A percentile compares a stretch with the other conserved stretches of the same genome.
These are phyloP conservation scores for Chlorella sp. DNA, from an alignment of 139 green algal species.

Conservation along the genomic window DNA sequence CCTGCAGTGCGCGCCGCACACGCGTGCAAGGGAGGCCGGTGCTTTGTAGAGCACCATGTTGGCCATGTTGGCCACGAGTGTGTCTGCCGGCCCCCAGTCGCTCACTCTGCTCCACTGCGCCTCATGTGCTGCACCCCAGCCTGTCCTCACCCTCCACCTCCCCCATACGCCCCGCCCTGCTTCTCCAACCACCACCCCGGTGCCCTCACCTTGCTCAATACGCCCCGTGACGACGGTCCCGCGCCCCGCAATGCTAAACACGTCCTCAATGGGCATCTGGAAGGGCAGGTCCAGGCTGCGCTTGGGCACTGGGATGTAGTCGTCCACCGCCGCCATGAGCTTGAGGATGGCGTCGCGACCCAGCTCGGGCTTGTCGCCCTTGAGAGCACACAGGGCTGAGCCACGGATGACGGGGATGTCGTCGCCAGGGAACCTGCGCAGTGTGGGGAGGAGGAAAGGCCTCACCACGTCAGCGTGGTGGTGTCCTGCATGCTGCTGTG, in stretches of 20 bases:
- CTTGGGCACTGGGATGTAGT: conserved; percentile 48
- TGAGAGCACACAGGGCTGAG: conserved; percentile 77
- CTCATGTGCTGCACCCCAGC: too few relatives aligned
- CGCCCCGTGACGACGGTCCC: conserved; percentile 93
- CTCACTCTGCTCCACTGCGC: too few relatives aligned
- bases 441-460: not conserved
- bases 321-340: conserved; percentile 71
- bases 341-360: conserved; percentile 81
- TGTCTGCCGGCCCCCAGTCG: too few relatives aligned
- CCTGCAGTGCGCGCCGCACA: conserved; percentile 25
- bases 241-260: conserved; percentile 93
- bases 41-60: too few relatives aligned
- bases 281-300: conserved; percentile 95
- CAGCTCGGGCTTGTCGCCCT: conserved; percentile 79
- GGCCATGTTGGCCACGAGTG: too few relatives aligned
- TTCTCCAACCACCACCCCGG: not conserved
- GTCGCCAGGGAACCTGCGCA: conserved; percentile 81
- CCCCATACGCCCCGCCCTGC: too few relatives aligned
- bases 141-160: too few relatives aligned
- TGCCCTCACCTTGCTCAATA: conserved; percentile 77
- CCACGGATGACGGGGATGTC: conserved; percentile 87
- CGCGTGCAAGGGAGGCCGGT: too few relatives aligned
- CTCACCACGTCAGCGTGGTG: not conserved
- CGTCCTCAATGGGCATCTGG: conserved; percentile 94
- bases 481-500: not conserved